A percentile compares a stretch with the other conserved stretches of the same genome.
phyloP scores from a whole-genome alignment of 2,329 filamentous ascomycete genomes.

The Trichoderma sp. region DNA sequence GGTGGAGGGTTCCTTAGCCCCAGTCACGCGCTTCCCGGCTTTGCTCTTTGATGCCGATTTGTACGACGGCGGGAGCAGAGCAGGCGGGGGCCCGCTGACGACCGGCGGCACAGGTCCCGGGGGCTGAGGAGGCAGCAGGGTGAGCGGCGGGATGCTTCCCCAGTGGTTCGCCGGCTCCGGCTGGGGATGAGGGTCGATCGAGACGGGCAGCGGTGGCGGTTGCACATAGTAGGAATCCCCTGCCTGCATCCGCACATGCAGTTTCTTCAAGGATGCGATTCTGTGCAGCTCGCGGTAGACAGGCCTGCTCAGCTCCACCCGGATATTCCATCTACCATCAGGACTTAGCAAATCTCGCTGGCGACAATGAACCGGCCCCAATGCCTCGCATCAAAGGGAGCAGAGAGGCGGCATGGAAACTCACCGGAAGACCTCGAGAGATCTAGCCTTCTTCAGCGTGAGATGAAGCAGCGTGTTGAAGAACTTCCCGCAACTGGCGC shows the following conservation, averaged over 20 bases:
- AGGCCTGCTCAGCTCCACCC: slow-evolving; percentile 61
- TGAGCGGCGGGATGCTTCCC: slow-evolving; percentile 34
- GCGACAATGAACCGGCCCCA: neutral
- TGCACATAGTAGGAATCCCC: slow-evolving; percentile 58
- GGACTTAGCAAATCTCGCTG: slow-evolving; percentile 1
- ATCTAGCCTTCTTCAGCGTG: slow-evolving; percentile 56
- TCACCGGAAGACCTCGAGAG: slow-evolving; percentile 60
- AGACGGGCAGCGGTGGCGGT: slow-evolving; percentile 51
- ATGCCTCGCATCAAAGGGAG: neutral
- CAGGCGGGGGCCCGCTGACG: slow-evolving; percentile 35
- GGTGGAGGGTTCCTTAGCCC: slow-evolving; percentile 51
- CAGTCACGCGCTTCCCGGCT: slow-evolving; percentile 38
- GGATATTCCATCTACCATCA: slow-evolving; percentile 58
- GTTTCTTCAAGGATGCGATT: slow-evolving; percentile 53
- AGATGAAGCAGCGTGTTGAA: slow-evolving; percentile 63
- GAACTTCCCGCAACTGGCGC: slow-evolving; percentile 62
- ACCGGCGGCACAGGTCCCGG: slow-evolving; percentile 28
- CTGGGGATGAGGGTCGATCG: slow-evolving; percentile 31
- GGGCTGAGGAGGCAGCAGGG: slow-evolving; percentile 30
- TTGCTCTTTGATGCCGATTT: slow-evolving; percentile 44
- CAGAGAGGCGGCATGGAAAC: slow-evolving; percentile 31
- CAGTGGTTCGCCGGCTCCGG: slow-evolving; percentile 42
- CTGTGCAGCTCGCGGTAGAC: slow-evolving; percentile 60
- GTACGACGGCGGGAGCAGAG: slow-evolving; percentile 41
- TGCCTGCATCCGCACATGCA: slow-evolving; percentile 62